These are phyloP conservation scores for Mortierella sp. DNA, from an alignment of 371 early-diverging fungal genomes.

Conservation along the genomic window DNA sequence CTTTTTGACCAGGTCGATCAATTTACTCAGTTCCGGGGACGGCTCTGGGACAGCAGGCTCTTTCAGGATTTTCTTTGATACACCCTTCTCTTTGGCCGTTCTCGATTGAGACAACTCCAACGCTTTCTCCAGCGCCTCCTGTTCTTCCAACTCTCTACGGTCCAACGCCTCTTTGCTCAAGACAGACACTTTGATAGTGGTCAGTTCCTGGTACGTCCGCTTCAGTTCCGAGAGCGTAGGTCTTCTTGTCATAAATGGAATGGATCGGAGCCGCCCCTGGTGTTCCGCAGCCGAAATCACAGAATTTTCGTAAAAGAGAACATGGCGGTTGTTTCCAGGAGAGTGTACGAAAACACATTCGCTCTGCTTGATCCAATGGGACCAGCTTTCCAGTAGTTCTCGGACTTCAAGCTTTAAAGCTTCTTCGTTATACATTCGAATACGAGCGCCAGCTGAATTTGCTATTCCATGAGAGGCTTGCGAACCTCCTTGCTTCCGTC, in stretches of 20 bases:
- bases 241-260: constrained; percentile 85
- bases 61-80: constrained; percentile 24
- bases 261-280: constrained; percentile 65
- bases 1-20: constrained; percentile 66
- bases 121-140: constrained; percentile 41
- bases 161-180: constrained; percentile 58
- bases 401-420: constrained; percentile 83
- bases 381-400: constrained; percentile 79
- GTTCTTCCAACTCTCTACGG: constrained; percentile 40
- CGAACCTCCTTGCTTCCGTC: constrained; percentile 95
- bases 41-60: constrained; percentile 44
- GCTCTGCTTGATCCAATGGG: constrained; percentile 62
- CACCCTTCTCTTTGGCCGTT: constrained; percentile 22
- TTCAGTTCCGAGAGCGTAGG: constrained; percentile 77
- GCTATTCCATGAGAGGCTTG: constrained; percentile 90
- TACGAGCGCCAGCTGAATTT: constrained; percentile 91
- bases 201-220: constrained; percentile 63
- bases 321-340: constrained; percentile 72
- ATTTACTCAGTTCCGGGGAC: constrained; percentile 44
- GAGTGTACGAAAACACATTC: constrained; percentile 79
- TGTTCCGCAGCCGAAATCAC: constrained; percentile 66
- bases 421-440: constrained; percentile 91
- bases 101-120: constrained; percentile 10
- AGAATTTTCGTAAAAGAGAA: constrained; percentile 75
- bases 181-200: constrained; percentile 66